phyloP scores from a whole-genome alignment of 257 asterid species.

The Solanum dulcamara region DNA sequence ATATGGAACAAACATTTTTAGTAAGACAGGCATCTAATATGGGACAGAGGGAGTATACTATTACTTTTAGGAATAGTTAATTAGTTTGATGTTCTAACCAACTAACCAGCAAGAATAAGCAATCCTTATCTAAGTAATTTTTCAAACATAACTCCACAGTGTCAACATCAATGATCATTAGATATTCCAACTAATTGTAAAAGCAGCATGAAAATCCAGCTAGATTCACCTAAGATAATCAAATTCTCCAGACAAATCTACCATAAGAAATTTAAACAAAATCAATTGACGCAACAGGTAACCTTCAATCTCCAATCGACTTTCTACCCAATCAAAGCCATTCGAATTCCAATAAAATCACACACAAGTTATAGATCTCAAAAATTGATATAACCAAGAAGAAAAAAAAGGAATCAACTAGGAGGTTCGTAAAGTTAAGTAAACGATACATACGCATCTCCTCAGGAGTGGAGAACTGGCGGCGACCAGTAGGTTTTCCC shows the following conservation, averaged over 20 bases:
- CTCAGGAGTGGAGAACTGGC: slow-evolving; percentile 39
- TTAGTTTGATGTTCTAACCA: background rate
- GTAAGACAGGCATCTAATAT: too few relatives aligned
- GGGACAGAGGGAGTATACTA: too few relatives aligned
- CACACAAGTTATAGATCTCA: background rate
- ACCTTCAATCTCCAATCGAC: background rate
- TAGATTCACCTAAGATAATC: background rate
- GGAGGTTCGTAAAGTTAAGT: background rate
- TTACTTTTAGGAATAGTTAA: background rate
- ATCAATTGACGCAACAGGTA: background rate
- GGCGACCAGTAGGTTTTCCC: slow-evolving; percentile 49
- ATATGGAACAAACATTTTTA: too few relatives aligned
- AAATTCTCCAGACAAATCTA: background rate
- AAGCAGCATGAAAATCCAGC: background rate
- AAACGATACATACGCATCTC: slow-evolving; percentile 24
- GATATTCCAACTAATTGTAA: background rate
- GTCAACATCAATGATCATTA: background rate
- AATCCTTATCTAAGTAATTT: background rate
- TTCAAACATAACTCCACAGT: background rate
- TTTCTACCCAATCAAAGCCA: background rate
- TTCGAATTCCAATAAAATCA: background rate
- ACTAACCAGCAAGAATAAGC: background rate
- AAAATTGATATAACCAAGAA: background rate
- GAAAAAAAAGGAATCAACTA: background rate
- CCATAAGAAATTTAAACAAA: background rate